phyloP scores from a whole-genome alignment of 768 basidiomycete genomes.

The Podaxis rugospora region DNA sequence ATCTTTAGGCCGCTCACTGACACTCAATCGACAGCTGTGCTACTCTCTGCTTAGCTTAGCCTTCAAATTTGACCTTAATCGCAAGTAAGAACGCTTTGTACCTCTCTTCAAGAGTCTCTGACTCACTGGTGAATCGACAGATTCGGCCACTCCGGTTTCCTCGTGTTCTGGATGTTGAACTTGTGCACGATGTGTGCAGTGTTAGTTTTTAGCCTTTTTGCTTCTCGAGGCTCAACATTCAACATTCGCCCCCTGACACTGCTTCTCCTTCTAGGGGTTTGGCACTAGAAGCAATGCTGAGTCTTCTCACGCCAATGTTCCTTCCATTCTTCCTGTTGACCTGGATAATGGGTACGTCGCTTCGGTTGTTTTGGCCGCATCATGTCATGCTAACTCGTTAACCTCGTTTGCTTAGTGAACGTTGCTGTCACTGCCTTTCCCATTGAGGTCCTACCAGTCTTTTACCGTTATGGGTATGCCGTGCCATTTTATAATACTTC shows the following conservation, averaged over 20 bases:
- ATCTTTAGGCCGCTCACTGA: background rate
- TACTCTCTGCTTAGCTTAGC: conserved; percentile 57
- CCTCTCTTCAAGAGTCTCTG: background rate
- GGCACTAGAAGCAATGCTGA: conserved; percentile 55
- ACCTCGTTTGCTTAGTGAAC: conserved; percentile 34
- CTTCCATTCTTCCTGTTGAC: conserved; percentile 58
- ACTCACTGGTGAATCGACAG: conserved; percentile 17
- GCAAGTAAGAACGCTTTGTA: conserved; percentile 29
- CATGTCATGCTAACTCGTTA: background rate
- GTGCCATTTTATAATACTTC: conserved; percentile 62
- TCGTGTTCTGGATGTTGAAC: conserved; percentile 68
- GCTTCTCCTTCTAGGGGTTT: conserved; percentile 39
- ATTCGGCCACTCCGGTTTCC: conserved; percentile 48
- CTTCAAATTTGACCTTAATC: conserved; percentile 52
- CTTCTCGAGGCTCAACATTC: background rate
- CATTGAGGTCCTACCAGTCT: conserved; percentile 42
- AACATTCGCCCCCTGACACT: background rate
- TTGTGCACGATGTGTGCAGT: conserved; percentile 53
- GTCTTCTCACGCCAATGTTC: conserved; percentile 46
- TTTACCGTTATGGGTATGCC: conserved; percentile 59
- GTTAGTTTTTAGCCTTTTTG: conserved; percentile 25
- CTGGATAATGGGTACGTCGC: conserved; percentile 55
- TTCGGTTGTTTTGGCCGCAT: background rate
- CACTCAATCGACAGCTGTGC: conserved; percentile 34
- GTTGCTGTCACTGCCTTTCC: conserved; percentile 55